A percentile compares a stretch with the other conserved stretches of the same genome.
Evolutionary conservation across 805 yeast genomes (phyloP).

Genomic region (Scheffersomyces amazonensis): DNA sequence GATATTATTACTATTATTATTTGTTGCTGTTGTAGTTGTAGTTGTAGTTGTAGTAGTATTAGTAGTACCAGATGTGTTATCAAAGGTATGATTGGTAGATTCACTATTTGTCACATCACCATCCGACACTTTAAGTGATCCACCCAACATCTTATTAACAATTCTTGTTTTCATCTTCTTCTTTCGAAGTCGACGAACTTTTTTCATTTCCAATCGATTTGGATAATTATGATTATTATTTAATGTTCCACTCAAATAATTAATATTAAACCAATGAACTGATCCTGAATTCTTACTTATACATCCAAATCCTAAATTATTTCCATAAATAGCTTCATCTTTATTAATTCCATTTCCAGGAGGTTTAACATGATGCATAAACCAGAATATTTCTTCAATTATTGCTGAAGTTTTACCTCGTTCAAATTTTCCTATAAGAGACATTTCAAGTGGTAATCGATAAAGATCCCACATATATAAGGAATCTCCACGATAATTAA

Average conservation of each 20-base stretch:
- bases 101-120: too few species aligned
- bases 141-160: too few species aligned
- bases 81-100: too few species aligned
- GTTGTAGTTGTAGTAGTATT: background rate
- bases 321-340: constrained; percentile 11
- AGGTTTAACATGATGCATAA: constrained; percentile 31
- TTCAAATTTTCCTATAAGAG: constrained; percentile 53
- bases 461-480: constrained; percentile 64
- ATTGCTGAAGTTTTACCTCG: constrained; percentile 64
- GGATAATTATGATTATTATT: constrained; percentile 24
- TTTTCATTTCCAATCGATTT: constrained; percentile 15
- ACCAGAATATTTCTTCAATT: constrained; percentile 54
- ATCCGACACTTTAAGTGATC: too few species aligned
- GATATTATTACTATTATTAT: too few species aligned
- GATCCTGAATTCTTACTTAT: constrained; percentile 56
- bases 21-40: too few species aligned
- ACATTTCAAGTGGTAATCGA: constrained; percentile 46
- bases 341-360: constrained; percentile 5
- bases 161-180: constrained; percentile 4
- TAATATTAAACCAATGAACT: constrained; percentile 57
- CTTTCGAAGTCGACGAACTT: constrained; percentile 1
- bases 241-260: constrained; percentile 34
- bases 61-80: background rate
- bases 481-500: constrained; percentile 57
- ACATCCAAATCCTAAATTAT: constrained; percentile 46